These are phyloP conservation scores for Eimeria tenella DNA, from an alignment of 169 alveolate genomes.

Conservation along the genomic window DNA sequence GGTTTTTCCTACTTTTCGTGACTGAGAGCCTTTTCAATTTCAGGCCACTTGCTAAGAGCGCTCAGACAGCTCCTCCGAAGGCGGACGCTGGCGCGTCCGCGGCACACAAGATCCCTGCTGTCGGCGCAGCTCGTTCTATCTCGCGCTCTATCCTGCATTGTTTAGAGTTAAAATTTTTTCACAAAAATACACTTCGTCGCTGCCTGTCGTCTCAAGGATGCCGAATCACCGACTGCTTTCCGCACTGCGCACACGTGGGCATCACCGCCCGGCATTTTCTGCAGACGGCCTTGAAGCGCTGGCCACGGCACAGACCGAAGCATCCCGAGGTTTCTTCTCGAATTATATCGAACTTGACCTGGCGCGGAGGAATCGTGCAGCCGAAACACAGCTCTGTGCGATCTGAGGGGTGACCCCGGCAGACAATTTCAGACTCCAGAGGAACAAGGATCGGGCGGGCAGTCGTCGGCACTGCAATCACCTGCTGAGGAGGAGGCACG, in stretches of 20 bases:
- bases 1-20: too few relatives aligned
- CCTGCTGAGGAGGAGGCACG: background rate
- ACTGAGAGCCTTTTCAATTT: too few relatives aligned
- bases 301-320: conserved; percentile 35
- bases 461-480: background rate
- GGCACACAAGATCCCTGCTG: too few relatives aligned
- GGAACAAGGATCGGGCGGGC: conserved; percentile 19
- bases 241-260: conserved; percentile 49
- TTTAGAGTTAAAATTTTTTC: background rate
- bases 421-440: conserved; percentile 27
- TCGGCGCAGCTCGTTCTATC: too few relatives aligned
- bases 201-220: conserved; percentile 20
- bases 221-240: conserved; percentile 55
- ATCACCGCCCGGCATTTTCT: conserved; percentile 53
- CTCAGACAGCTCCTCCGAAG: too few relatives aligned
- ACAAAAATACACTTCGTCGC: background rate
- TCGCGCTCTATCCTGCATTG: background rate
- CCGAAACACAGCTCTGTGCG: conserved; percentile 55
- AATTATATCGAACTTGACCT: conserved; percentile 47
- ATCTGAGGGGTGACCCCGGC: conserved; percentile 66
- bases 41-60: too few relatives aligned
- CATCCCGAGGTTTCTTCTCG: conserved; percentile 15
- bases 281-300: conserved; percentile 59
- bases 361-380: conserved; percentile 54
- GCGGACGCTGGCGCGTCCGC: too few relatives aligned